phyloP scores from a whole-genome alignment of 495 filamentous ascomycete genomes.

The Xylaria grammica region DNA sequence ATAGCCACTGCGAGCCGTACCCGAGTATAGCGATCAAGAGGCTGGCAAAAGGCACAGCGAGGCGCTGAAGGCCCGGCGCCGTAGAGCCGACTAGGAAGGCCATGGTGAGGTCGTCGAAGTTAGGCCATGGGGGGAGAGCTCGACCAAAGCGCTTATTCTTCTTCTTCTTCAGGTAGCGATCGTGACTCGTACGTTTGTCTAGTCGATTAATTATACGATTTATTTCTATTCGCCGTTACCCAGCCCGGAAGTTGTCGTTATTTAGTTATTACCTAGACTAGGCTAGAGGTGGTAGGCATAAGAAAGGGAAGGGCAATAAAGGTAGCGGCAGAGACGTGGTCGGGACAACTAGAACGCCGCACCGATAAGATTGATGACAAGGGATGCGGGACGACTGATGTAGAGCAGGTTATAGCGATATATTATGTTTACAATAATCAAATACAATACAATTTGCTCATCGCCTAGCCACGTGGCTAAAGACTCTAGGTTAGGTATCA shows the following conservation, averaged over 20 bases:
- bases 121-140: conserved; percentile 25
- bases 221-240: background rate
- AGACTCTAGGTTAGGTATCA: too few species aligned
- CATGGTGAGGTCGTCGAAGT: conserved; percentile 20
- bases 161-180: background rate
- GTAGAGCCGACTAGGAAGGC: conserved; percentile 36
- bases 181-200: background rate
- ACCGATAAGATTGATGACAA: too few species aligned
- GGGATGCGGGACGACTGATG: too few species aligned
- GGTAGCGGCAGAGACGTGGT: too few species aligned
- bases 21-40: conserved; percentile 76
- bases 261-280: background rate
- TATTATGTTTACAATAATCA: too few species aligned
- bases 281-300: too few species aligned
- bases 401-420: too few species aligned
- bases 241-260: background rate
- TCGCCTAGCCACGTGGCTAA: too few species aligned
- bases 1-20: conserved; percentile 84
- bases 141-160: background rate
- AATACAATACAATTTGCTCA: too few species aligned
- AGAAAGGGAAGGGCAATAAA: too few species aligned
- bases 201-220: background rate
- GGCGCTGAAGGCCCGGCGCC: conserved; percentile 41
- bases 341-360: too few species aligned
- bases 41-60: conserved; percentile 72